These are phyloP conservation scores for Rubia occidens DNA, from an alignment of 305 asterid species.

Conservation along the genomic window DNA sequence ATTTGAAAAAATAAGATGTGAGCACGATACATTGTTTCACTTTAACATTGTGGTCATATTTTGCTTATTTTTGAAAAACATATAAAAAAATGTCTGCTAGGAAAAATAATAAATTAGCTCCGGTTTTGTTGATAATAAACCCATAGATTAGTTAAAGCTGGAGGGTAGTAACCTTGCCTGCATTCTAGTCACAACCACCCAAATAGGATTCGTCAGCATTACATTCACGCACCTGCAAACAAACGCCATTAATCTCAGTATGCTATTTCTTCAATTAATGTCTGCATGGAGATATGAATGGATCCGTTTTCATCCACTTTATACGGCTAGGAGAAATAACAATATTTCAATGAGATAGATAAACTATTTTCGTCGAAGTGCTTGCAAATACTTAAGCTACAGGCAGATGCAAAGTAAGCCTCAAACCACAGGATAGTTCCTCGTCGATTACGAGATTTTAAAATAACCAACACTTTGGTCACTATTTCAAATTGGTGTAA, in stretches of 20 bases:
- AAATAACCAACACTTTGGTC: neutral
- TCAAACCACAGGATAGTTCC: neutral
- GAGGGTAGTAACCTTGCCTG: conserved; percentile 38
- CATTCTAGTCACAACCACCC: conserved; percentile 41
- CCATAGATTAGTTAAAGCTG: neutral
- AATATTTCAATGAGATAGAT: neutral
- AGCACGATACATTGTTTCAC: neutral
- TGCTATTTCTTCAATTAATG: neutral
- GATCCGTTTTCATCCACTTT: neutral
- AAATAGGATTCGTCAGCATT: conserved; percentile 45
- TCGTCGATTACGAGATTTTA: neutral
- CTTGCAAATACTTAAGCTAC: neutral
- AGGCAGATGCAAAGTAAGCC: neutral
- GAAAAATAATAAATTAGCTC: neutral
- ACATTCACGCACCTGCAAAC: conserved; percentile 75
- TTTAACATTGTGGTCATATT: neutral
- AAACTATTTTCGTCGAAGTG: neutral
- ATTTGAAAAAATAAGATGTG: neutral
- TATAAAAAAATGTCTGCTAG: neutral
- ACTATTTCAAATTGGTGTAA: neutral
- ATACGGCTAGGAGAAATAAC: neutral
- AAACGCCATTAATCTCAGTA: neutral
- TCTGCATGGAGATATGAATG: neutral
- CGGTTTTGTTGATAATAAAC: neutral
- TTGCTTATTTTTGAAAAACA: neutral